These are phyloP conservation scores for Cudoniella acicularis DNA, from an alignment of 495 filamentous ascomycete species.

Conservation along the genomic window DNA sequence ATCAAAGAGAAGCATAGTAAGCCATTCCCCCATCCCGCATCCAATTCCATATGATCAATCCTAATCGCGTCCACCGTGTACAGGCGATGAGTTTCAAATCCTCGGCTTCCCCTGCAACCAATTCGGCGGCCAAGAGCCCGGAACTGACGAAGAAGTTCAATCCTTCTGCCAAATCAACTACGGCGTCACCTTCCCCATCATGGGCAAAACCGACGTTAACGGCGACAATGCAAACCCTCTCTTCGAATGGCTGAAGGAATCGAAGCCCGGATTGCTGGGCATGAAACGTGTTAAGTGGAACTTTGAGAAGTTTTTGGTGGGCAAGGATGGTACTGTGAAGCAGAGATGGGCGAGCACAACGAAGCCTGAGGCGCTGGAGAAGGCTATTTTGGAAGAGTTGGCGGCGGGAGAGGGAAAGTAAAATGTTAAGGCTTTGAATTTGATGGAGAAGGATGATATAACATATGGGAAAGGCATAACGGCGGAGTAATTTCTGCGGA, in stretches of 20 bases:
- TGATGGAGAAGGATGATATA: neutral
- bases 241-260: conserved; percentile 83
- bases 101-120: conserved; percentile 99
- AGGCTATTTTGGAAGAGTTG: conserved; percentile 70
- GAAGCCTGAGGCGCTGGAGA: conserved; percentile 78
- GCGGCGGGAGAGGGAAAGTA: neutral
- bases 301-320: conserved; percentile 95
- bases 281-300: conserved; percentile 93
- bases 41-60: too few species aligned
- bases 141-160: conserved; percentile 85
- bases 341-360: conserved; percentile 77
- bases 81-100: conserved; percentile 66
- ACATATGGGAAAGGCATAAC: too few species aligned
- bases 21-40: neutral
- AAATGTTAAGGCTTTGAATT: conserved; percentile 1
- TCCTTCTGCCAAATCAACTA: conserved; percentile 92
- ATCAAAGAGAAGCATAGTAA: conserved; percentile 41
- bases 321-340: conserved; percentile 79
- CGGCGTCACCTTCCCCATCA: conserved; percentile 87
- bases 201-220: conserved; percentile 92
- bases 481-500: too few species aligned
- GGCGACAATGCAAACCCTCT: conserved; percentile 76
- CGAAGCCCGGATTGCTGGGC: conserved; percentile 79
- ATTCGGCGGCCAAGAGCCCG: conserved; percentile 88
- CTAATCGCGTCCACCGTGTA: too few species aligned